These are phyloP conservation scores for Cercophora samala DNA, from an alignment of 495 filamentous ascomycete species.

Conservation along the genomic window DNA sequence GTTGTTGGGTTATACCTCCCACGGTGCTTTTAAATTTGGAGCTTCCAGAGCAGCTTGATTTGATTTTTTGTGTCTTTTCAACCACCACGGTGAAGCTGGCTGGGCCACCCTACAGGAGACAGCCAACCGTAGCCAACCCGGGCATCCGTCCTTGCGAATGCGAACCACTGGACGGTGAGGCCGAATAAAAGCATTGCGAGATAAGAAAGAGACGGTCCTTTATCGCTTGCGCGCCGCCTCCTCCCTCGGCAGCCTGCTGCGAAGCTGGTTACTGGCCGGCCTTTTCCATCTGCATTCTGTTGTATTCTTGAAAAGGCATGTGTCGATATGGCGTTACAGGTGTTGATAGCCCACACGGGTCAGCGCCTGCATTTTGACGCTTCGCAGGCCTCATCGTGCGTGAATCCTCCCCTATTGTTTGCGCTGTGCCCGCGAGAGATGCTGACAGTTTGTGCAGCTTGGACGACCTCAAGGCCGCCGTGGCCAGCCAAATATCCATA, in stretches of 20 bases:
- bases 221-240: background rate
- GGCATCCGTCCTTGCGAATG: background rate
- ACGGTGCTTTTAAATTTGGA: background rate
- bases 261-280: background rate
- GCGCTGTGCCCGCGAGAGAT: background rate
- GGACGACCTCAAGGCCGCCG: conserved; percentile 69
- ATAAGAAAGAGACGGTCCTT: background rate
- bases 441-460: conserved; percentile 30
- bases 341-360: conserved; percentile 86
- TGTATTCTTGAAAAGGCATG: conserved; percentile 29
- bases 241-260: background rate
- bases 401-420: conserved; percentile 18
- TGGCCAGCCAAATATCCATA: conserved; percentile 63
- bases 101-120: background rate
- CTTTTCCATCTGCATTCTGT: background rate
- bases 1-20: background rate
- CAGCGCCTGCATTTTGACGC: conserved; percentile 73
- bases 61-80: background rate
- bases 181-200: background rate
- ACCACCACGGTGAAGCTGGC: background rate
- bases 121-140: background rate
- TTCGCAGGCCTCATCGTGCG: conserved; percentile 65
- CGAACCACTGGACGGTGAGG: background rate
- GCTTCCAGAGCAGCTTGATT: background rate
- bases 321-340: conserved; percentile 60